Evolutionary conservation across 2,329 filamentous ascomycete species (phyloP).

Genomic region (Colletotrichum kahawae): DNA sequence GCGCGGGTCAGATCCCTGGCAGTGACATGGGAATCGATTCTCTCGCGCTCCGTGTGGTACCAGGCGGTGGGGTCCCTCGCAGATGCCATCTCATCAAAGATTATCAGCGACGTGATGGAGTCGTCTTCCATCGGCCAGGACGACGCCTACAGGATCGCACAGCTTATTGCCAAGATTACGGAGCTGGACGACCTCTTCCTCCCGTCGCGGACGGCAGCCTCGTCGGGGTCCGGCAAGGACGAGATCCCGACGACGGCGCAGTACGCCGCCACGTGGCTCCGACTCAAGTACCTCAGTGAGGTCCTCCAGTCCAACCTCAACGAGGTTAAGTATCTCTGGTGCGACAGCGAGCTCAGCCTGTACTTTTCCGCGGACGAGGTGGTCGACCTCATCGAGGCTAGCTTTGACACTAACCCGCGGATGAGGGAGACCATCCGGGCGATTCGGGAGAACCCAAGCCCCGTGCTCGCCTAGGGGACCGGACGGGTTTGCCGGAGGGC

Average conservation of each 20-base stretch:
- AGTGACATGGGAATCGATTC: conserved; percentile 60
- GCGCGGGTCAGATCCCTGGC: conserved; percentile 59
- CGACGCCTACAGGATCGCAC: conserved; percentile 66
- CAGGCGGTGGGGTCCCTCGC: conserved; percentile 66
- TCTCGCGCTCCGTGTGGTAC: conserved; percentile 66
- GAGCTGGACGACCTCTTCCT: conserved; percentile 66
- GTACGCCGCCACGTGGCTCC: conserved; percentile 66
- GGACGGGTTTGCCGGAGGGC: conserved; percentile 12
- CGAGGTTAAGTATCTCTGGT: conserved; percentile 68
- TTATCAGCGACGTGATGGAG: conserved; percentile 67
- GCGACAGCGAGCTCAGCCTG: conserved; percentile 68
- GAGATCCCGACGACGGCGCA: conserved; percentile 62
- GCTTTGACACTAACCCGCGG: conserved; percentile 67
- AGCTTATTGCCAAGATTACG: conserved; percentile 61
- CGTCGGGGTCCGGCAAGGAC: conserved; percentile 25
- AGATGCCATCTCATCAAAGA: conserved; percentile 63
- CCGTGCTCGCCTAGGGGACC: conserved; percentile 28
- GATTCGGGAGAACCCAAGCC: conserved; percentile 58
- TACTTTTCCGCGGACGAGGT: conserved; percentile 68
- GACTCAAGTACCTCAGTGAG: conserved; percentile 68
- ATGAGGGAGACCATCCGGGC: conserved; percentile 63
- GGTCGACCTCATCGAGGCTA: conserved; percentile 65
- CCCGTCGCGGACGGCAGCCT: conserved; percentile 41
- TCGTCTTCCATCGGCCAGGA: conserved; percentile 66
- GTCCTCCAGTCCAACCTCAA: conserved; percentile 70